These are phyloP conservation scores for Kurtzmaniella quercitrusa DNA, from an alignment of 1,139 yeast genomes.

Conservation along the genomic window DNA sequence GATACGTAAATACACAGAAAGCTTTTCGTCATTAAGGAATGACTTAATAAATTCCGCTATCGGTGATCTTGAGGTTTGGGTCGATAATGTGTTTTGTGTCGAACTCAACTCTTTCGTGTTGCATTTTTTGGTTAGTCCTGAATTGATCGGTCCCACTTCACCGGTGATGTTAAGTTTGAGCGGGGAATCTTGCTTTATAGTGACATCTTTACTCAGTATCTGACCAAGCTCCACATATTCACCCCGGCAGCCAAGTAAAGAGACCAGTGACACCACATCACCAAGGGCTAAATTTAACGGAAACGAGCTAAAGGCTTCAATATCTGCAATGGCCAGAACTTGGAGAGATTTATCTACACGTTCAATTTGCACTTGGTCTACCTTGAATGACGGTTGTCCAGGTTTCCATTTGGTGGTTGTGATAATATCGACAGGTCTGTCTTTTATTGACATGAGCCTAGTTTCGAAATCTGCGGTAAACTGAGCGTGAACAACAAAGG, in stretches of 20 bases:
- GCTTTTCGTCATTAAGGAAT: slow-evolving; percentile 1
- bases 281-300: slow-evolving; percentile 12
- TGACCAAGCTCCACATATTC: slow-evolving; percentile 20
- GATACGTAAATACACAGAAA: slow-evolving; percentile 1
- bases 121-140: background rate
- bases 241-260: slow-evolving; percentile 22
- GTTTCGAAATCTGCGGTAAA: slow-evolving; percentile 6
- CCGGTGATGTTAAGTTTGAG: background rate
- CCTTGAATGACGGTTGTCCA: background rate
- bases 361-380: background rate
- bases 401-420: slow-evolving; percentile 3
- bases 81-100: background rate
- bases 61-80: background rate
- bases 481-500: slow-evolving; percentile 6
- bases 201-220: slow-evolving; percentile 14
- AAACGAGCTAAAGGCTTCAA: background rate
- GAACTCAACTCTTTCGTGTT: background rate
- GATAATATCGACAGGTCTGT: slow-evolving; percentile 2
- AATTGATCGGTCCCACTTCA: slow-evolving; percentile 11
- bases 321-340: background rate
- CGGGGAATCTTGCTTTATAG: slow-evolving; percentile 11
- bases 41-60: background rate
- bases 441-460: background rate
- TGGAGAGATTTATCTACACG: background rate
- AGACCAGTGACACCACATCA: slow-evolving; percentile 24